A percentile compares a stretch with the other conserved stretches of the same genome.
These are phyloP conservation scores for Garcia nutans DNA, from an alignment of 345 rosid genomes.

Conservation along the genomic window DNA sequence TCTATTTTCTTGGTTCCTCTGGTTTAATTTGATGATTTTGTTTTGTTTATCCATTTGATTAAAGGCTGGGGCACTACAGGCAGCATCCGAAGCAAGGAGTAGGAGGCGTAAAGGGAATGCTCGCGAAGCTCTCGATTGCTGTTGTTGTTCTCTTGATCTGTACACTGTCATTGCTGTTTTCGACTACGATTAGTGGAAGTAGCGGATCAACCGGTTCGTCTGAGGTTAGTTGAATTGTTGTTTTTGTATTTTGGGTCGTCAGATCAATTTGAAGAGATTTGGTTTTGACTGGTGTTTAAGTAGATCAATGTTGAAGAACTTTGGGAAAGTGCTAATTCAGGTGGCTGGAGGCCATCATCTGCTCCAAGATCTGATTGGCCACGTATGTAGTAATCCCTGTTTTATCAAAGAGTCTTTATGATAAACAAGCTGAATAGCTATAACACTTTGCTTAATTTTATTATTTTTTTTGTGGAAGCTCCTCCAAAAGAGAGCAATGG, in stretches of 20 bases:
- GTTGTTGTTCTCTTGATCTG: constrained; percentile 71
- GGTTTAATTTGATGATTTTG: not conserved
- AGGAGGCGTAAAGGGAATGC: constrained; percentile 51
- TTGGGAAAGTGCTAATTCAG: constrained; percentile 85
- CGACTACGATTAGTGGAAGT: constrained; percentile 44
- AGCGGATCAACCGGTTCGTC: constrained; percentile 45
- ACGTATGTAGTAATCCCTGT: constrained; percentile 47
- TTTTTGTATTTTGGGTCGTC: not conserved
- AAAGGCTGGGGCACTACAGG: constrained; percentile 68
- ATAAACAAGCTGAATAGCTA: not conserved
- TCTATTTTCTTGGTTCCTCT: not conserved
- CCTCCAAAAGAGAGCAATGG: constrained; percentile 82
- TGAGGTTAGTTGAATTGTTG: constrained; percentile 27
- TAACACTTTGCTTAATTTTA: not conserved
- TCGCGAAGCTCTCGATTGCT: constrained; percentile 60
- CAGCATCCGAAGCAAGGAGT: constrained; percentile 60
- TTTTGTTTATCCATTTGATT: not conserved
- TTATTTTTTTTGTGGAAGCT: constrained; percentile 54
- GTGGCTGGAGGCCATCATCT: constrained; percentile 96
- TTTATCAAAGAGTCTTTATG: constrained; percentile 6
- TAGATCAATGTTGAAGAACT: constrained; percentile 77
- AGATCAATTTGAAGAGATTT: not conserved
- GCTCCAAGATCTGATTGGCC: constrained; percentile 96
- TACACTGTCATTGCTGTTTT: constrained; percentile 62
- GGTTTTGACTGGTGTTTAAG: constrained; percentile 13